phyloP scores from a whole-genome alignment of 495 filamentous ascomycete genomes.

The Penicillium maclennaniae region DNA sequence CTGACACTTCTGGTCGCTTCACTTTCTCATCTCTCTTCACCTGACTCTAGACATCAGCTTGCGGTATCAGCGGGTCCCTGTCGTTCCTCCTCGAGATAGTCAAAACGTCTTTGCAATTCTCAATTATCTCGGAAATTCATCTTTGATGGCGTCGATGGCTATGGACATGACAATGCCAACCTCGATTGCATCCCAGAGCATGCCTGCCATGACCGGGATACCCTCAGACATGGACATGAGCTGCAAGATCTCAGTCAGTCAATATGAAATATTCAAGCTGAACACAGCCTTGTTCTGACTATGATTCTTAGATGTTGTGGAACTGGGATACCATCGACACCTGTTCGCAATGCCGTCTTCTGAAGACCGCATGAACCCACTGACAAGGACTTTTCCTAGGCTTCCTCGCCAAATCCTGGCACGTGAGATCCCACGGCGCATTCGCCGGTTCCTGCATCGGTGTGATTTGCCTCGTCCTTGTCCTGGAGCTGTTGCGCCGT shows the following conservation, averaged over 20 bases:
- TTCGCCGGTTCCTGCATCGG: conserved; percentile 73
- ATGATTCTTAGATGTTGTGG: conserved; percentile 62
- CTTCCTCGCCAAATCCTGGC: conserved; percentile 65
- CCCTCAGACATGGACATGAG: conserved; percentile 11
- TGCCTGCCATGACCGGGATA: neutral
- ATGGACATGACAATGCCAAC: conserved; percentile 10
- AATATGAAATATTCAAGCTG: neutral
- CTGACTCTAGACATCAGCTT: neutral
- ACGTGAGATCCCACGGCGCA: conserved; percentile 54
- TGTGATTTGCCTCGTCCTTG: conserved; percentile 57
- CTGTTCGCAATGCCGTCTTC: conserved; percentile 36
- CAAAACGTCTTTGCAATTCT: neutral
- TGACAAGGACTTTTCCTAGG: conserved; percentile 23
- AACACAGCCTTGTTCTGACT: conserved; percentile 5
- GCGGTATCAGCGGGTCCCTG: neutral
- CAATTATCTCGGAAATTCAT: neutral
- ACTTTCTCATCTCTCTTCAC: neutral
- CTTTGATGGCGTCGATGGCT: conserved; percentile 8
- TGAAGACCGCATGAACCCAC: neutral
- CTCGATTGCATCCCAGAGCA: neutral
- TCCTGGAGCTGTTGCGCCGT: conserved; percentile 62
- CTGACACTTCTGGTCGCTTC: neutral
- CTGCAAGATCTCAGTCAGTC: conserved; percentile 45
- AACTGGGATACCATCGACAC: conserved; percentile 70
- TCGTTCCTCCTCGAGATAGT: neutral